Evolutionary conservation across 2,329 filamentous ascomycete genomes (phyloP).

Genomic region (Fusarium chlamydosporum): DNA sequence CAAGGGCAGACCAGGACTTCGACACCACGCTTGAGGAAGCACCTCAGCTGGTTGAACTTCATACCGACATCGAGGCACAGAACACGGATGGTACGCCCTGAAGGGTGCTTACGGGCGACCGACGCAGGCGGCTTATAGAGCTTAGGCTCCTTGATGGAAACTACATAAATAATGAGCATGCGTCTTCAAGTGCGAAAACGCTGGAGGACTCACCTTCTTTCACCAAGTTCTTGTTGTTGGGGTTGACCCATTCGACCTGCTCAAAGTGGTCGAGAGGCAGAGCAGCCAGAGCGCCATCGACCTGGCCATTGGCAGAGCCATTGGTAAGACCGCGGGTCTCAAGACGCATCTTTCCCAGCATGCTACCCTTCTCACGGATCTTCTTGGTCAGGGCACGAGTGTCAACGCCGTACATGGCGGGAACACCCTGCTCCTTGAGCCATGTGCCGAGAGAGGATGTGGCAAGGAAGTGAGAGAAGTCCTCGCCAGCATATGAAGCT

Average conservation of each 20-base stretch:
- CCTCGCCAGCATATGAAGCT: slow-evolving; percentile 92
- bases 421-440: slow-evolving; percentile 95
- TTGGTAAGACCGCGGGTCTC: slow-evolving; percentile 67
- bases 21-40: slow-evolving; percentile 89
- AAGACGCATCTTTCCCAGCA: slow-evolving; percentile 91
- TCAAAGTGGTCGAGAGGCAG: slow-evolving; percentile 72
- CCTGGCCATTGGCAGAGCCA: slow-evolving; percentile 57
- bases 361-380: slow-evolving; percentile 93
- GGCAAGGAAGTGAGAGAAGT: slow-evolving; percentile 95
- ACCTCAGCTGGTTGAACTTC: slow-evolving; percentile 98
- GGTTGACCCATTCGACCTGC: slow-evolving; percentile 87
- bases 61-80: slow-evolving; percentile 96
- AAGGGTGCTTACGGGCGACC: slow-evolving; percentile 84
- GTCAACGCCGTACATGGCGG: slow-evolving; percentile 95
- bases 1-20: slow-evolving; percentile 96
- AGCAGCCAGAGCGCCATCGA: slow-evolving; percentile 41
- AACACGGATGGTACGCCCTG: slow-evolving; percentile 87
- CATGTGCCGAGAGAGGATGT: slow-evolving; percentile 91
- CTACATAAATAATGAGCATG: slow-evolving; percentile 68
- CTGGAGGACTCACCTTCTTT: slow-evolving; percentile 81
- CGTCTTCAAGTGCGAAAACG: slow-evolving; percentile 36
- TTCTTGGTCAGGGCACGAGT: slow-evolving; percentile 94
- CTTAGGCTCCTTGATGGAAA: slow-evolving; percentile 89
- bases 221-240: slow-evolving; percentile 92
- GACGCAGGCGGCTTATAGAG: slow-evolving; percentile 83